These are phyloP conservation scores for Solanum peruvianum DNA, from an alignment of 257 asterid genomes.

Conservation along the genomic window DNA sequence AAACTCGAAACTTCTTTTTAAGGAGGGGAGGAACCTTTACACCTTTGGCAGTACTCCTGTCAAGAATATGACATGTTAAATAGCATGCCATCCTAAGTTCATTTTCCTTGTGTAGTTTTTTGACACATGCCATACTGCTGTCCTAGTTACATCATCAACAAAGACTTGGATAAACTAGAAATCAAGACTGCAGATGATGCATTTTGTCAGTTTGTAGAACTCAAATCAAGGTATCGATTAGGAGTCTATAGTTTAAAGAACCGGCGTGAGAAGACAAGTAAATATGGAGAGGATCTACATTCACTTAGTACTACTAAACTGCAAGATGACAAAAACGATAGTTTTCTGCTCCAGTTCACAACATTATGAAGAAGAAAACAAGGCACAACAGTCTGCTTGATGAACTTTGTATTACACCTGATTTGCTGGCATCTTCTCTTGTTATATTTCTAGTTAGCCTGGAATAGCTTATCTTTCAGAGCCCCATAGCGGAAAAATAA, in stretches of 20 bases:
- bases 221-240: background rate
- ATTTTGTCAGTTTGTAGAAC: background rate
- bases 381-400: background rate
- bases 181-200: background rate
- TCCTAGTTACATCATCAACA: background rate
- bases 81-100: background rate
- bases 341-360: background rate
- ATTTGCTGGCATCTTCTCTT: background rate
- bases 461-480: background rate
- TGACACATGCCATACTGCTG: background rate
- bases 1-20: background rate
- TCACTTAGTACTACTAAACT: background rate
- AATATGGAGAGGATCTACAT: background rate
- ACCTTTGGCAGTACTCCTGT: background rate
- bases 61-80: background rate
- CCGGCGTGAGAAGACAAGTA: background rate
- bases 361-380: background rate
- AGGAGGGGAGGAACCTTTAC: background rate
- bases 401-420: background rate
- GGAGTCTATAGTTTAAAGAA: background rate
- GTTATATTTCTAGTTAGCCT: background rate
- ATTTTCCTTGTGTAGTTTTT: background rate
- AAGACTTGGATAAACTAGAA: background rate
- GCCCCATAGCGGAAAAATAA: background rate
- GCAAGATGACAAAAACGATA: background rate